Evolutionary conservation across 2,329 filamentous ascomycete species (phyloP).

Genomic region (Aphanoascus verrucosus): DNA sequence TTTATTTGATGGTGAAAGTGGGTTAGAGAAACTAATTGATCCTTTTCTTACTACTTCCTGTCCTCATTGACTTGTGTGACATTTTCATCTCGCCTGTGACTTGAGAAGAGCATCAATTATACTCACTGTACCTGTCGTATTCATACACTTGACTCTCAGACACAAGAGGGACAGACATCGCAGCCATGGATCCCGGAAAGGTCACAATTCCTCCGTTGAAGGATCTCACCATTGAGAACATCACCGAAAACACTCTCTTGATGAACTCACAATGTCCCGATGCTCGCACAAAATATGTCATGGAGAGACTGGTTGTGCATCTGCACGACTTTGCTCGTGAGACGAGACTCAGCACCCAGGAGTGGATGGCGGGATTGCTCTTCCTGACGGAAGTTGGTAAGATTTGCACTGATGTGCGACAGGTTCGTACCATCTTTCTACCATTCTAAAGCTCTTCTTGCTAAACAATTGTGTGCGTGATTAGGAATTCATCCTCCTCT

Average conservation of each 20-base stretch:
- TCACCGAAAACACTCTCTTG: slow-evolving; percentile 37
- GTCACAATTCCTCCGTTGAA: slow-evolving; percentile 32
- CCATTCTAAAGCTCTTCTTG: background rate
- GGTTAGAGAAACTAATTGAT: background rate
- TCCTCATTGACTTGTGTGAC: no score
- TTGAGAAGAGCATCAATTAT: background rate
- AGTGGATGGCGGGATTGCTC: slow-evolving; percentile 65
- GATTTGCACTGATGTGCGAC: slow-evolving; percentile 61
- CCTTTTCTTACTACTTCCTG: background rate
- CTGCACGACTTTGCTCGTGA: slow-evolving; percentile 74
- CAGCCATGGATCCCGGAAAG: slow-evolving; percentile 33
- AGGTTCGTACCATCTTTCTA: slow-evolving; percentile 40
- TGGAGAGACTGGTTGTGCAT: slow-evolving; percentile 63
- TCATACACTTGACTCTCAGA: background rate
- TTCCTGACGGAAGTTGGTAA: slow-evolving; percentile 65
- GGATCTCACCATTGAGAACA: slow-evolving; percentile 25
- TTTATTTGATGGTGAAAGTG: background rate
- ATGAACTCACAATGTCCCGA: slow-evolving; percentile 63
- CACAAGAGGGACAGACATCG: slow-evolving; percentile 8
- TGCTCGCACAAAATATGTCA: slow-evolving; percentile 57
- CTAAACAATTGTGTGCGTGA: background rate
- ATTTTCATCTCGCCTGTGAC: background rate
- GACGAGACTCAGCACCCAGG: slow-evolving; percentile 60
- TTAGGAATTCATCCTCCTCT: slow-evolving; percentile 71
- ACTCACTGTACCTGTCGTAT: background rate